These are phyloP conservation scores for Punctularia strigosozonata DNA, from an alignment of 768 basidiomycete genomes.

Conservation along the genomic window DNA sequence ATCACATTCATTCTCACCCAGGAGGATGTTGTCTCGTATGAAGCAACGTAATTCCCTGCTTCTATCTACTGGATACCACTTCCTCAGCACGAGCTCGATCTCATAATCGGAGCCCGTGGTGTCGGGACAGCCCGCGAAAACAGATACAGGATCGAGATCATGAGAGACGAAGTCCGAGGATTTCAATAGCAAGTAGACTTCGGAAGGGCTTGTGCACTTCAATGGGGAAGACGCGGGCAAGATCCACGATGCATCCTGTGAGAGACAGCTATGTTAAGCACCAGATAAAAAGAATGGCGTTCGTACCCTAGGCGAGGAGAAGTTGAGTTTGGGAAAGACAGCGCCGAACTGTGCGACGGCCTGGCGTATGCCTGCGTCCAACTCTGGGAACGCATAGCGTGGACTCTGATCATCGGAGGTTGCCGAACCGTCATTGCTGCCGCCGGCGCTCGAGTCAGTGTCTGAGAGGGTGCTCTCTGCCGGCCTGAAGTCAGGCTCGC, in stretches of 20 bases:
- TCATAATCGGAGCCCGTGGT: conserved; percentile 27
- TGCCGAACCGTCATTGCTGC: conserved; percentile 26
- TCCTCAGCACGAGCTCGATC: conserved; percentile 78
- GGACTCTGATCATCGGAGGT: conserved; percentile 24
- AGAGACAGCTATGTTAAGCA: background rate
- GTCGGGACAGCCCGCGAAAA: conserved; percentile 55
- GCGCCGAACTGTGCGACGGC: conserved; percentile 61
- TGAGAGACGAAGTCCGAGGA: conserved; percentile 85
- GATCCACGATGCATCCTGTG: conserved; percentile 89
- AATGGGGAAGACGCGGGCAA: conserved; percentile 74
- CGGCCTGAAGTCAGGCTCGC: conserved; percentile 24
- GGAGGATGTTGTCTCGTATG: conserved; percentile 53
- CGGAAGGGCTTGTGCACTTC: conserved; percentile 78
- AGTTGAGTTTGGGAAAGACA: conserved; percentile 94
- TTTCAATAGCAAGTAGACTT: conserved; percentile 87
- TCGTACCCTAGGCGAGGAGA: conserved; percentile 81
- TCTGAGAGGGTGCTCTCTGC: conserved; percentile 49
- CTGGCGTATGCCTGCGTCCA: conserved; percentile 62
- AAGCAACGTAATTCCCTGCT: conserved; percentile 88
- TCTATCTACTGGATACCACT: conserved; percentile 80
- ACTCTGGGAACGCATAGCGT: conserved; percentile 63
- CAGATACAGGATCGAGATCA: conserved; percentile 46
- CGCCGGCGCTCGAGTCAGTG: conserved; percentile 37
- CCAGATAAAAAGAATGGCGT: background rate
- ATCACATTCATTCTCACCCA: conserved; percentile 42